Evolutionary conservation across 2,329 filamentous ascomycete species (phyloP).

Genomic region (Aphanocladium album): DNA sequence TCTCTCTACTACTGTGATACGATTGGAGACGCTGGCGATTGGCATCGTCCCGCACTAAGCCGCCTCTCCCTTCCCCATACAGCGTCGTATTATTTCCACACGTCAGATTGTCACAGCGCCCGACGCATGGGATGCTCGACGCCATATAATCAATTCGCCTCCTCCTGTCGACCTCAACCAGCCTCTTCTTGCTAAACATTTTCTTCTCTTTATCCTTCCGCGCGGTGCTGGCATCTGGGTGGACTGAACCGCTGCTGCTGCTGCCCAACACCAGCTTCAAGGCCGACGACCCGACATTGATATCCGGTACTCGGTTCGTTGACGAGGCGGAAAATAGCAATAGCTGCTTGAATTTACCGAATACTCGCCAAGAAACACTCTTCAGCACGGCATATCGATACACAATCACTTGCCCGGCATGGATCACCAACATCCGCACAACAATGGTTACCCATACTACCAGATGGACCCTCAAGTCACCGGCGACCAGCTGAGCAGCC

Average conservation of each 20-base stretch:
- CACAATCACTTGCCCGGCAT: not conserved
- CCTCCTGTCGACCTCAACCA: not conserved
- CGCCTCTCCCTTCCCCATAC: not conserved
- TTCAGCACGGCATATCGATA: not conserved
- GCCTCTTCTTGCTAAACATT: not conserved
- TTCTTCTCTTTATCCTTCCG: not conserved
- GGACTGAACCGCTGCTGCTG: not conserved
- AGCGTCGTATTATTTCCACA: slow-evolving; percentile 10
- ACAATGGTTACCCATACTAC: not conserved
- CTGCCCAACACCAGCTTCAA: not conserved
- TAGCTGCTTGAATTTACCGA: not conserved
- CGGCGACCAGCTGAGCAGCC: slow-evolving; percentile 8
- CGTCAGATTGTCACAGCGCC: slow-evolving; percentile 1
- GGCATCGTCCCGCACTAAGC: not conserved
- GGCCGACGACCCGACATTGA: not conserved
- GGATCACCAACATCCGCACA: not conserved
- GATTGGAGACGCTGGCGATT: not conserved
- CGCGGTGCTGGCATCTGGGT: not conserved
- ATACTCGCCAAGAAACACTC: not conserved
- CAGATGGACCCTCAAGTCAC: slow-evolving; percentile 6
- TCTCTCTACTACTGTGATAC: not conserved
- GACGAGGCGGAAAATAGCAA: too few species aligned
- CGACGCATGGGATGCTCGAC: not conserved
- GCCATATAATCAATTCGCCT: not conserved
- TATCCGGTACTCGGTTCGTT: not conserved